phyloP scores from a whole-genome alignment of 2,329 filamentous ascomycete species.

The Teratosphaeriaceae sp. region DNA sequence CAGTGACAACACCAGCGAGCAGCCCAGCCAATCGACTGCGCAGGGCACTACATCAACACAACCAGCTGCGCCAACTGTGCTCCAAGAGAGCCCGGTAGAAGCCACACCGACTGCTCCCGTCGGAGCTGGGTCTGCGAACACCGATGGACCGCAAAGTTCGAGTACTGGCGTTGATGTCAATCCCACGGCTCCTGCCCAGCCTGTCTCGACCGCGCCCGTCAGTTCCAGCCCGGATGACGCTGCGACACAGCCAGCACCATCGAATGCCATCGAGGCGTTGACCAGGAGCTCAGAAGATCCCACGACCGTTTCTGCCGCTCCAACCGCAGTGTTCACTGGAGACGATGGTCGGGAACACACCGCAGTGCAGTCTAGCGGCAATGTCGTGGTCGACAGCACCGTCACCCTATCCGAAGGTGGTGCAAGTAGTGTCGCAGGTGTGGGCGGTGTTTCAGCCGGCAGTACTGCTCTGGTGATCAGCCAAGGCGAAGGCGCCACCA shows the following conservation, averaged over 20 bases:
- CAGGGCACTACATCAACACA: too few relatives aligned
- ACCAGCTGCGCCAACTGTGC: too few relatives aligned
- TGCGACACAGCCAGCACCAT: not conserved
- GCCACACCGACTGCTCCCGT: too few relatives aligned
- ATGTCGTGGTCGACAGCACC: not conserved
- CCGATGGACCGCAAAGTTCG: too few relatives aligned
- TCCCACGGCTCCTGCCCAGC: not conserved
- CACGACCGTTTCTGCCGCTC: not conserved
- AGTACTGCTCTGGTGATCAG: not conserved
- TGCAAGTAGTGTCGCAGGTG: not conserved
- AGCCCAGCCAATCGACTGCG: too few relatives aligned
- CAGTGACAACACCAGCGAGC: too few relatives aligned
- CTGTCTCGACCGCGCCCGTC: not conserved
- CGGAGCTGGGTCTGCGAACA: too few relatives aligned
- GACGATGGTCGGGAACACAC: not conserved
- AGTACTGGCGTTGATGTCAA: too few relatives aligned
- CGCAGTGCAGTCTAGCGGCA: not conserved
- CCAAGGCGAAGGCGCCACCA: not conserved
- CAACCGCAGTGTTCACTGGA: not conserved
- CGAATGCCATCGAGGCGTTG: not conserved
- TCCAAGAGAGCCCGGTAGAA: too few relatives aligned
- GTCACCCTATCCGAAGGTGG: not conserved
- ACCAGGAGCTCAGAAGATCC: not conserved
- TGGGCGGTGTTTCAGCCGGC: not conserved
- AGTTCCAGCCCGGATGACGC: not conserved